phyloP scores from a whole-genome alignment of 2,329 filamentous ascomycete species.

The Fusarium redolens region DNA sequence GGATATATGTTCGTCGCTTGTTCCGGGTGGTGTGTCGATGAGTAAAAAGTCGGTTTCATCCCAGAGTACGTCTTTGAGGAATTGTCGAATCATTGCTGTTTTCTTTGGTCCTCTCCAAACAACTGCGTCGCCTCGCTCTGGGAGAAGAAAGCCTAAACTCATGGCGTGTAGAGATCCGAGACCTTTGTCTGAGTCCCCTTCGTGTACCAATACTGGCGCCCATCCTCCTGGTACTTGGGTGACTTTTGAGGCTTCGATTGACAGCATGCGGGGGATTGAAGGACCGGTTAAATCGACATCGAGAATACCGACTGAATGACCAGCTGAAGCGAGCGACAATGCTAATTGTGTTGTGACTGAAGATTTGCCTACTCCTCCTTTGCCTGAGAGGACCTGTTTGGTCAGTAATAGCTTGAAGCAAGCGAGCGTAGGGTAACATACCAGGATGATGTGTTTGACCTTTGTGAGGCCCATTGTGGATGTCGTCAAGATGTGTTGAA shows the following conservation, averaged over 20 bases:
- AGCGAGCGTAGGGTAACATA: slow-evolving; percentile 51
- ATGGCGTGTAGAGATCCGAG: slow-evolving; percentile 82
- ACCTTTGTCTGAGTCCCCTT: slow-evolving; percentile 61
- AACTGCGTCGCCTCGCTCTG: slow-evolving; percentile 86
- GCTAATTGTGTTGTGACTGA: slow-evolving; percentile 97
- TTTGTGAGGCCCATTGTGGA: slow-evolving; percentile 57
- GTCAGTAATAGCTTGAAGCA: slow-evolving; percentile 19
- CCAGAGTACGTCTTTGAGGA: slow-evolving; percentile 92
- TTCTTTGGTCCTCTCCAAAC: slow-evolving; percentile 99
- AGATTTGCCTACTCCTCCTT: slow-evolving; percentile 98
- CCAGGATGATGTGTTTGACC: slow-evolving; percentile 82
- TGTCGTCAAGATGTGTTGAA: background rate
- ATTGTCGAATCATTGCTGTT: slow-evolving; percentile 98
- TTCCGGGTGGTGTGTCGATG: slow-evolving; percentile 95
- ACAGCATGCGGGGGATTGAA: slow-evolving; percentile 94
- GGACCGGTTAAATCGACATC: slow-evolving; percentile 97
- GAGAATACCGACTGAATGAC: slow-evolving; percentile 91
- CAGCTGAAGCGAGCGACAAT: slow-evolving; percentile 84
- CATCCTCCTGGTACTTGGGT: slow-evolving; percentile 92
- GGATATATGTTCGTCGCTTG: slow-evolving; percentile 96
- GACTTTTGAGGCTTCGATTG: slow-evolving; percentile 88
- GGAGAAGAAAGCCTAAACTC: slow-evolving; percentile 91
- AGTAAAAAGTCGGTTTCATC: slow-evolving; percentile 88
- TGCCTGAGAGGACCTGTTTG: slow-evolving; percentile 83
- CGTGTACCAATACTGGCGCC: slow-evolving; percentile 88